These are phyloP conservation scores for Rehmannia glutinosa DNA, from an alignment of 257 asterid genomes.

Conservation along the genomic window DNA sequence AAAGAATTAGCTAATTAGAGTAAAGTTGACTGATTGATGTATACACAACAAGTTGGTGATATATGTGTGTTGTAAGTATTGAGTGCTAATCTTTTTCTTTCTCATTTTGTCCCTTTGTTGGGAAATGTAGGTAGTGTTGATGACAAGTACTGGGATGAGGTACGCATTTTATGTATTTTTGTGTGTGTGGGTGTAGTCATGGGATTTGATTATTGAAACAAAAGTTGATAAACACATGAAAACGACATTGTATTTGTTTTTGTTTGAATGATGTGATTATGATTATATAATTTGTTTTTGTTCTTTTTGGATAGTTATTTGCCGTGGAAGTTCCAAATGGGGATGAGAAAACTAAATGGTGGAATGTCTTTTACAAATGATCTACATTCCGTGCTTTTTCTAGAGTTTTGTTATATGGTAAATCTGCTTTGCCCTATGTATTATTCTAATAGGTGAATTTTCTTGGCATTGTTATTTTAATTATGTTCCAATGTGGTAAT, in stretches of 20 bases:
- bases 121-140: constrained; percentile 48
- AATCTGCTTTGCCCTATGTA: neutral
- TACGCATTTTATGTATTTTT: constrained; percentile 9
- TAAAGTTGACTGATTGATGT: neutral
- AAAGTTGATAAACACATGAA: neutral
- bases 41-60: neutral
- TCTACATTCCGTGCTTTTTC: constrained; percentile 64
- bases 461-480: neutral
- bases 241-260: neutral
- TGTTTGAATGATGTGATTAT: neutral
- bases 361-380: constrained; percentile 63
- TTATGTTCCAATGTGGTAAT: neutral
- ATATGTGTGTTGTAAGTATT: neutral
- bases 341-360: constrained; percentile 56
- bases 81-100: neutral
- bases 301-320: constrained; percentile 16
- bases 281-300: neutral
- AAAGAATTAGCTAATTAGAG: neutral
- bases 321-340: constrained; percentile 35
- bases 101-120: neutral
- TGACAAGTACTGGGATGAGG: constrained; percentile 56
- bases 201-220: neutral
- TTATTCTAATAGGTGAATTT: neutral
- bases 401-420: constrained; percentile 69
- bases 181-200: neutral